Base-by-base conservation (phyloP, 345 rosid species). In the Salix purpurea region DNA sequence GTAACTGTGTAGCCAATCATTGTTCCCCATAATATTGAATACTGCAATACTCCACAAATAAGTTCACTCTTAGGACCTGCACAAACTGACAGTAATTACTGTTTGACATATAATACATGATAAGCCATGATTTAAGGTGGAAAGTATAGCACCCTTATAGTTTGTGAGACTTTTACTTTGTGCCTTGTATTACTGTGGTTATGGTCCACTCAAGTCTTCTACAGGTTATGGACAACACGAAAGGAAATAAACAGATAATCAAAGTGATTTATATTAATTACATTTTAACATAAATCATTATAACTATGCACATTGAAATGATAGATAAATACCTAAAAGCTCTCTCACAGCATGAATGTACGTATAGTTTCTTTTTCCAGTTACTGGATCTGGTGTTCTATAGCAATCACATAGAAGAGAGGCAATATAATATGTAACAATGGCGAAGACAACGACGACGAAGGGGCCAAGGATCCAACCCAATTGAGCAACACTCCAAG, bases 1-100 rank as follows among this genome's bases (percentile, higher is more conserved):
- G 88, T 84, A 37, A 89, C 84, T 5, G 91, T 89, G 83, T 85
- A 89, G 18, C 91, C 91, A 28, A 89, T 79, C 42, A 85, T 83
- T 52, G 78, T 75, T 23, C 90, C 90, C 69, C 86, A 80, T 1
- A 85, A 76, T 34, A 81, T 71, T 18, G 76, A 62, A 77, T 85
- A 83, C 12, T 87, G 90, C 78, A 81, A 76, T 7, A 79, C 28
- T 21, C 81, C 88, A 78, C 90, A 85, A 52, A 85, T 14, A 24
- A 75, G 65, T 75, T 75, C 72, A 67, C 56, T 66, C 23, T 24
- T 75, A 34, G 78, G 78, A 52, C 78, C 78, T 75, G 78, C 72
- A 66, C 37, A 66, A n/a, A 30, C 11, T 42, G 0, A 40, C 40
- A 19, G 34, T 24, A 23, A 23, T 24, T 69, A 42, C 4, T 69